Percentiles rank a stretch among this genome's conserved stretches.
phyloP scores from a whole-genome alignment of 164 flowering plant species.

The Euptelea pleiosperma region DNA sequence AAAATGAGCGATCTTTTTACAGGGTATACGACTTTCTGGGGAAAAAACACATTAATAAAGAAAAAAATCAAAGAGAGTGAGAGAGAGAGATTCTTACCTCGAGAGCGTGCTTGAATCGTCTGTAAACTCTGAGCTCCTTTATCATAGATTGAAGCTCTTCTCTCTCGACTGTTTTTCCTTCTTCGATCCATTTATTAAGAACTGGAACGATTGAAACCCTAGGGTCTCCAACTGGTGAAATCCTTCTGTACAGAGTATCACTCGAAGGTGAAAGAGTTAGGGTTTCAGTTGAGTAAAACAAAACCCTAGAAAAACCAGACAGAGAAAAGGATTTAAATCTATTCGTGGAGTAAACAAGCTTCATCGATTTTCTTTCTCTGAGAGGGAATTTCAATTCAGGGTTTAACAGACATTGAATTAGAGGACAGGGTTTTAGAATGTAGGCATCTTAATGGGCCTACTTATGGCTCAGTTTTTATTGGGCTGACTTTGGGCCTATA shows the following conservation, averaged over 20 bases:
- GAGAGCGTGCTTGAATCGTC: slow-evolving; percentile 46
- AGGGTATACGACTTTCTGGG: no score
- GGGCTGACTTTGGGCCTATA: no score
- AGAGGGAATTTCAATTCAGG: not conserved
- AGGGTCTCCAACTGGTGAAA: slow-evolving; percentile 30
- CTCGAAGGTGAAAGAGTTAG: not conserved
- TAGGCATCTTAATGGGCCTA: no score
- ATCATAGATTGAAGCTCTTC: slow-evolving; percentile 22
- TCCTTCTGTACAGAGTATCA: slow-evolving; percentile 28
- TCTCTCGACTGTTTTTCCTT: slow-evolving; percentile 23
- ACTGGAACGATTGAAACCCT: slow-evolving; percentile 31
- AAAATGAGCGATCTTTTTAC: no score
- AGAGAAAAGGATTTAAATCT: not conserved
- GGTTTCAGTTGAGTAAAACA: slow-evolving; percentile 10
- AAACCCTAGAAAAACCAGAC: not conserved
- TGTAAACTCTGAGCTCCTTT: slow-evolving; percentile 13
- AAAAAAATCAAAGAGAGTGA: not conserved
- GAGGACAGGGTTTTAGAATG: no score
- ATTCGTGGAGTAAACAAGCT: slow-evolving; percentile 3
- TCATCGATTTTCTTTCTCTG: not conserved
- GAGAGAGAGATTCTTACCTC: slow-evolving; percentile 25
- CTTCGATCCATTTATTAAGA: slow-evolving; percentile 44
- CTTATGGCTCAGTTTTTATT: no score
- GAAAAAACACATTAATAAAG: no score
- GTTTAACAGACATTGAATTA: slow-evolving; percentile 2